Base-by-base conservation (phyloP, 78 protist genomes). In the Tieghemostelium lacteum region DNA sequence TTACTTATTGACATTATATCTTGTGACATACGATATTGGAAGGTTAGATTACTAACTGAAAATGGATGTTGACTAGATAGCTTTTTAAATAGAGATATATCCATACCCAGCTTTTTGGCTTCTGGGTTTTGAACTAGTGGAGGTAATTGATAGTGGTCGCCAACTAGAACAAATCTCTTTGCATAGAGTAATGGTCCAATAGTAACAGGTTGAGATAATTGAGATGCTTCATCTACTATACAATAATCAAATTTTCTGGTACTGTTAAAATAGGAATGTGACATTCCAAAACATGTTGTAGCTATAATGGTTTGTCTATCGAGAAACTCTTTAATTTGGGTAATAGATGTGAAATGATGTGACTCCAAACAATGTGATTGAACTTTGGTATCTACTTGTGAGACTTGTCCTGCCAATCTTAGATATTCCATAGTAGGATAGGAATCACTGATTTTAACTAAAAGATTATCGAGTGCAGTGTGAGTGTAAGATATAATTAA, bases 151-250 rank as follows among this genome's bases (percentile, higher is more conserved):
- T 77, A 29, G 80, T 95, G 89, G 57, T 97, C 98, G 28, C 98
- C 98, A 22, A 97, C 97, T 29, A 97, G 69, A 19, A 96, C 86
- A 37, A 96, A 97, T 6, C 16, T 14, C 5, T 33, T 26, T 22
- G 95, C 96, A 24, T 49, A 55, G 4, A 58, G 66, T 14, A 96
- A 33, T 12, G 96, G 94, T 22, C 97, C 98, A 26, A 96, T 49
- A 62, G 92, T 70, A 16, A 83, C 75, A 24, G 96, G 96, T 75
- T 72, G 95, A 2, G 92, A 55, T n/a, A 88, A 42, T 67, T 95
- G 96, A 0, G 95, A 76, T 20, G 98, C 98, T 57, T 97, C 98
- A 55, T 97, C 98, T 19, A 97, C 86, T 37, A 97, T 87, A 94
- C 96, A 93, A 17, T 57, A 31, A 57, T 97, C 97, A 57, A 97